These are phyloP conservation scores for Xylariaceae sp. DNA, from an alignment of 2,329 filamentous ascomycete genomes.

Conservation along the genomic window DNA sequence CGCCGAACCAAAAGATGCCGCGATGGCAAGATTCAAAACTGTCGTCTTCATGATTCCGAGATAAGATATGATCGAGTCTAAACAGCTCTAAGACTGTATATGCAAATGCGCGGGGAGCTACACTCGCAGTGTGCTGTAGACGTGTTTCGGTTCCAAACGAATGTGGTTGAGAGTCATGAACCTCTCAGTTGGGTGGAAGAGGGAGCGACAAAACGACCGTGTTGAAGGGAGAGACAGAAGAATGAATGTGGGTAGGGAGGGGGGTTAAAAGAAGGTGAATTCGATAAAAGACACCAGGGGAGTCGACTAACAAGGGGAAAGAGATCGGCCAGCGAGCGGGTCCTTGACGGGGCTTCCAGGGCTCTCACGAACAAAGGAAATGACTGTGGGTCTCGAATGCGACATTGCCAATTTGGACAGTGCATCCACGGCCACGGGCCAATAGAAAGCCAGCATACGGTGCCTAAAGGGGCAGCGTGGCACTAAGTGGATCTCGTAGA, in stretches of 20 bases:
- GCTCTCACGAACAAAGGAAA: slow-evolving; percentile 16
- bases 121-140: slow-evolving; percentile 20
- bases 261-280: slow-evolving; percentile 14
- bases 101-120: neutral
- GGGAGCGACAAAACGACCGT: slow-evolving; percentile 34
- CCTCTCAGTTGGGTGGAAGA: slow-evolving; percentile 52
- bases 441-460: slow-evolving; percentile 13
- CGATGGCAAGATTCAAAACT: slow-evolving; percentile 46
- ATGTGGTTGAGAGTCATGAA: slow-evolving; percentile 49
- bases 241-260: slow-evolving; percentile 10
- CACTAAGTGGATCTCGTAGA: neutral
- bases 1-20: slow-evolving; percentile 48
- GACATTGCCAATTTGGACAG: slow-evolving; percentile 15
- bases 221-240: slow-evolving; percentile 17
- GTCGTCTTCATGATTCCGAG: slow-evolving; percentile 44
- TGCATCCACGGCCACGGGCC: slow-evolving; percentile 11
- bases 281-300: slow-evolving; percentile 5
- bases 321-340: slow-evolving; percentile 11
- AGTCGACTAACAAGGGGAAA: slow-evolving; percentile 13
- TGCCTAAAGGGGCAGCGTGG: slow-evolving; percentile 15
- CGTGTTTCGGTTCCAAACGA: slow-evolving; percentile 44
- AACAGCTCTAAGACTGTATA: neutral
- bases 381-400: slow-evolving; percentile 16
- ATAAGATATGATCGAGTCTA: slow-evolving; percentile 1
- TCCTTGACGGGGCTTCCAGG: neutral